Conservation (phyloP, 352 stramenopile genomes). For the Globisporangium emineosum region DNA sequence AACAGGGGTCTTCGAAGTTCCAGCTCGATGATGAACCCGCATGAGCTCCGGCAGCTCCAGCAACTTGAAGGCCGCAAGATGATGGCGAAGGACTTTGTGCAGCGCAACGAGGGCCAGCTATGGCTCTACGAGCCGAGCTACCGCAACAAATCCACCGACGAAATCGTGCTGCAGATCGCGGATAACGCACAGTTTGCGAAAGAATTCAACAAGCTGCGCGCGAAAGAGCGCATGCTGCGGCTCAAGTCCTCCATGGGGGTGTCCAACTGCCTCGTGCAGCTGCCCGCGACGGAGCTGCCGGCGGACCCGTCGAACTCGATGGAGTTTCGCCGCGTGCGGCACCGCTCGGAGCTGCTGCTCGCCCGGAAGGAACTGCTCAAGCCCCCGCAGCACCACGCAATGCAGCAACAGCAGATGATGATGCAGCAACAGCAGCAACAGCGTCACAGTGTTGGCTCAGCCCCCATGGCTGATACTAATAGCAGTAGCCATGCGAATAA, state of each 20-base stretch:
- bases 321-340: conserved; percentile 47
- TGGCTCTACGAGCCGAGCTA: conserved; percentile 55
- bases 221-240: conserved; percentile 57
- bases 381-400: conserved; percentile 17
- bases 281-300: conserved; percentile 22
- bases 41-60: conserved; percentile 27
- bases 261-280: conserved; percentile 48
- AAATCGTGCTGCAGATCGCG: conserved; percentile 51
- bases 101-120: conserved; percentile 50
- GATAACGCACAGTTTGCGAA: conserved; percentile 35
- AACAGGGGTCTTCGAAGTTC: neutral
- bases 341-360: conserved; percentile 49
- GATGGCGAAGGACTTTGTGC: conserved; percentile 62
- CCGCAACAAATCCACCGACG: conserved; percentile 28
- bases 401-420: conserved; percentile 27
- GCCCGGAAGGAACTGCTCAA: conserved; percentile 49
- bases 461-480: neutral
- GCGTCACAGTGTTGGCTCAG: neutral
- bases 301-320: conserved; percentile 32
- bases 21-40: conserved; percentile 5
- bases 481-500: neutral
- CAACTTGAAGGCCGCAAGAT: conserved; percentile 50
- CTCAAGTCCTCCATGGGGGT: conserved; percentile 62
- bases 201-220: conserved; percentile 50
- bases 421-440: conserved; percentile 1